A percentile compares a stretch with the other conserved stretches of the same genome.
phyloP scores from a whole-genome alignment of 1,284 basidiomycete genomes.

The Heterobasidion parviporum region DNA sequence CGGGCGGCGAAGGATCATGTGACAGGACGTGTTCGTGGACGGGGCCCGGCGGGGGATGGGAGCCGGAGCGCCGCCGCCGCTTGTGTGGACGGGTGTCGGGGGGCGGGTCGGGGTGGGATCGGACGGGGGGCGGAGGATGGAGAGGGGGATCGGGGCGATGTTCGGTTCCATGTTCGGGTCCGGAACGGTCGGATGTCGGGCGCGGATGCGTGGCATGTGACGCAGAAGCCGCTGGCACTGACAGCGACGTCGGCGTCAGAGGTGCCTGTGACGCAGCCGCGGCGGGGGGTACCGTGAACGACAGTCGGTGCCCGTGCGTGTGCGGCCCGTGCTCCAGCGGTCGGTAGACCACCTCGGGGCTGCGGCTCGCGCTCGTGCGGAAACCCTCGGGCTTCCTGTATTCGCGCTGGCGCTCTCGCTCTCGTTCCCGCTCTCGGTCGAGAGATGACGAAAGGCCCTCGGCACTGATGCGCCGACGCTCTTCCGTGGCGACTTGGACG shows the following conservation, averaged over 20 bases:
- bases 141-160: too few species aligned
- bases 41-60: too few species aligned
- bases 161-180: not conserved
- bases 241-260: too few species aligned
- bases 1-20: too few species aligned
- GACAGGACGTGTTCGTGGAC: too few species aligned
- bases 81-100: too few species aligned
- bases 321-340: not conserved
- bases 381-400: conserved; percentile 4
- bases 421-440: conserved; percentile 2
- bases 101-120: too few species aligned
- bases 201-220: not conserved
- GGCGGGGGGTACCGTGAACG: not conserved
- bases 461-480: conserved; percentile 35
- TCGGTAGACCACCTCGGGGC: conserved; percentile 15
- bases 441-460: conserved; percentile 13
- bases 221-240: too few species aligned
- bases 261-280: too few species aligned
- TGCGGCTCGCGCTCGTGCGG: conserved; percentile 13
- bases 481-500: conserved; percentile 47
- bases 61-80: too few species aligned
- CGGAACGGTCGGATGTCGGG: not conserved
- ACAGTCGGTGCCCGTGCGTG: not conserved
- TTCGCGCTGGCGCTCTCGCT: not conserved
- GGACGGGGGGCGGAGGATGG: too few species aligned